A percentile compares a stretch with the other conserved stretches of the same genome.
Evolutionary conservation across 2,329 filamentous ascomycete species (phyloP).

Genomic region (Ceratocystis harringtonii): DNA sequence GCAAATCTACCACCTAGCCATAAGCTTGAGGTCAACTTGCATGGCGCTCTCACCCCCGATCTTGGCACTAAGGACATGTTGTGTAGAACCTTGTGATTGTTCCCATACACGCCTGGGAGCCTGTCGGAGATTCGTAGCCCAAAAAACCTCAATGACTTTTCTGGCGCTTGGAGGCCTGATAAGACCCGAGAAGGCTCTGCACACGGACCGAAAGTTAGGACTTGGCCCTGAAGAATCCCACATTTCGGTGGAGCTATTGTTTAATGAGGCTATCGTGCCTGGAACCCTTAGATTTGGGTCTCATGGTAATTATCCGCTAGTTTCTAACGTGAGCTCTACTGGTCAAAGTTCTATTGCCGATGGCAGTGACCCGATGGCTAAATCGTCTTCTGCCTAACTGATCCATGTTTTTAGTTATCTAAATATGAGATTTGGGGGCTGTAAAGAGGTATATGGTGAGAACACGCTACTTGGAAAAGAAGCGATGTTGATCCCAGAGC

Average conservation of each 20-base stretch:
- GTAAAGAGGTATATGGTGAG: conserved; percentile 43
- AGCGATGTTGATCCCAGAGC: conserved; percentile 39
- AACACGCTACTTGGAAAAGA: conserved; percentile 47
- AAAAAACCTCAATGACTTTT: conserved; percentile 58
- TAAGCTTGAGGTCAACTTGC: conserved; percentile 19
- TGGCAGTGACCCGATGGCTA: background rate
- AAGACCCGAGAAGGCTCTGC: conserved; percentile 59
- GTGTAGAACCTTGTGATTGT: conserved; percentile 43
- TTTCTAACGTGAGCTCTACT: background rate
- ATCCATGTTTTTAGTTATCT: conserved; percentile 1
- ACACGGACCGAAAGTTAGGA: conserved; percentile 48
- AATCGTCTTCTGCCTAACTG: background rate
- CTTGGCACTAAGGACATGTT: conserved; percentile 61
- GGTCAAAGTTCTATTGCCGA: background rate
- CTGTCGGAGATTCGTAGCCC: conserved; percentile 65
- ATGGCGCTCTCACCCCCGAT: conserved; percentile 33
- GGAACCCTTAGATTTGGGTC: conserved; percentile 13
- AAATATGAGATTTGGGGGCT: conserved; percentile 30
- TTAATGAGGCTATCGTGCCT: conserved; percentile 40
- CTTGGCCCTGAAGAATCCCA: conserved; percentile 54
- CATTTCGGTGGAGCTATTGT: conserved; percentile 49
- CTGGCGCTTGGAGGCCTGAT: conserved; percentile 57
- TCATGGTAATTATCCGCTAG: background rate
- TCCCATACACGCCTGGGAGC: conserved; percentile 59
- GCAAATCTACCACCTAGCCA: background rate